These are phyloP conservation scores for Grosmannia serpens DNA, from an alignment of 2,329 filamentous ascomycete species.

Conservation along the genomic window DNA sequence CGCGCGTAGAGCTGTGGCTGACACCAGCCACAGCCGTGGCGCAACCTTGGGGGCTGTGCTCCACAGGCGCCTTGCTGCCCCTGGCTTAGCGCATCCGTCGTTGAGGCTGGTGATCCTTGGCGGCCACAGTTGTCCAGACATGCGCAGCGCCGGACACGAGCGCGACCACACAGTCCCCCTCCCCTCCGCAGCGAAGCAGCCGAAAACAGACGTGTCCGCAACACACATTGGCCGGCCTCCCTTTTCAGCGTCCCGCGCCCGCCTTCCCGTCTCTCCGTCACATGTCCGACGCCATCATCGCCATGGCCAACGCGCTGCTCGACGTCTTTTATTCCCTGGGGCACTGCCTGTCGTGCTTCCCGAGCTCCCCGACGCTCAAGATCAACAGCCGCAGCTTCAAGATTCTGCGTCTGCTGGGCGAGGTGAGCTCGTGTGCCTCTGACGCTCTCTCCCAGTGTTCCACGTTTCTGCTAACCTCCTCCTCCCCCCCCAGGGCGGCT, in stretches of 20 bases:
- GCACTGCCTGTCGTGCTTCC: conserved; percentile 94
- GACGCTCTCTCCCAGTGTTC: background rate
- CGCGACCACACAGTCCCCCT: background rate
- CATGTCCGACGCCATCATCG: conserved; percentile 8
- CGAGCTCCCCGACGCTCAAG: conserved; percentile 83
- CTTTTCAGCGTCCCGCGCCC: background rate
- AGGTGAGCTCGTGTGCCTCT: conserved; percentile 41
- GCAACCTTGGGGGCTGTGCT: background rate
- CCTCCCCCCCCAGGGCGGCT: conserved; percentile 59
- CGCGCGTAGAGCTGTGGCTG: too few relatives aligned
- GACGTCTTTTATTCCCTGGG: conserved; percentile 86
- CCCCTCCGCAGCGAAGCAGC: background rate
- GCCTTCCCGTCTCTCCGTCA: background rate
- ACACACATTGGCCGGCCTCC: background rate
- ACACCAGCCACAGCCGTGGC: background rate
- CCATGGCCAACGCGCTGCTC: conserved; percentile 73
- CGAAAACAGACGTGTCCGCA: too few relatives aligned
- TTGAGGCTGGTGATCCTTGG: background rate
- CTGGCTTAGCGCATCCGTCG: background rate
- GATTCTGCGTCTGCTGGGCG: conserved; percentile 83
- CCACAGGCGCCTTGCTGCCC: background rate
- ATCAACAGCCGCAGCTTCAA: conserved; percentile 95
- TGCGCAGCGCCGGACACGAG: background rate
- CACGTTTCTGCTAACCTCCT: background rate
- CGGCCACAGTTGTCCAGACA: background rate